Base-by-base conservation (phyloP, 2,329 filamentous ascomycete species). In the Fusarium citri region DNA sequence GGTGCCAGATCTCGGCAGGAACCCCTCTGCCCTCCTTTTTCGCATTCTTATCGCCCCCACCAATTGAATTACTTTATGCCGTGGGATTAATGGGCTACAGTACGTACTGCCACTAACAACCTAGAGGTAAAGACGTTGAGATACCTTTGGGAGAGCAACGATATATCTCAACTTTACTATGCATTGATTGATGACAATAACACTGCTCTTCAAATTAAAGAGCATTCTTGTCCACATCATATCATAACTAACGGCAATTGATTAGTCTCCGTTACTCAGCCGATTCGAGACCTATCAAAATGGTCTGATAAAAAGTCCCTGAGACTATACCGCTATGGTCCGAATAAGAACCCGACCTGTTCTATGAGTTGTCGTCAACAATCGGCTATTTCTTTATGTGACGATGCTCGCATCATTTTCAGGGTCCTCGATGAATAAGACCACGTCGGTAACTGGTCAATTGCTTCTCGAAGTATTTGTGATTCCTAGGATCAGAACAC, bases 401-500 rank as follows among this genome's bases (percentile, higher is more conserved):
- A 69, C 68, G 60, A 69, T 74, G 34, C 72, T 72, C 68, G 66
- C 64, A 67, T 65, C 68, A 63, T 69, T 69, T 66, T 61, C 64
- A 66, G 65, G 67, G 61, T 69, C 68, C 54, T 71, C 47, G 70
- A 75, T 75, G 73, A 74, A 75, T 75, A 75, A 75, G 73, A 31
- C 63, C 69, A 71, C 54, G 7, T 43, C 60, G 53, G 47, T 42
- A 54, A 73, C 76, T 75, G 73, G 72, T 63, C 64, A 73, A 74
- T 74, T 54, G 41, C 43, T 51, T 31, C 40, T 42, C 9, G 15
- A 23, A 48, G 12, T 6, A 40, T 66, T 57, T 54, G 46, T 53
- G 12, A 10, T 43, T 22, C 43, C 46, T 46, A 31, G 50, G 55
- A 12, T 55, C 11, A 41, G 34, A 48, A 55, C 41, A 50, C n/a